Percentiles rank a stretch among this genome's conserved stretches.
These are phyloP conservation scores for Mycena haematopus DNA, from an alignment of 768 basidiomycete species.

Conservation along the genomic window DNA sequence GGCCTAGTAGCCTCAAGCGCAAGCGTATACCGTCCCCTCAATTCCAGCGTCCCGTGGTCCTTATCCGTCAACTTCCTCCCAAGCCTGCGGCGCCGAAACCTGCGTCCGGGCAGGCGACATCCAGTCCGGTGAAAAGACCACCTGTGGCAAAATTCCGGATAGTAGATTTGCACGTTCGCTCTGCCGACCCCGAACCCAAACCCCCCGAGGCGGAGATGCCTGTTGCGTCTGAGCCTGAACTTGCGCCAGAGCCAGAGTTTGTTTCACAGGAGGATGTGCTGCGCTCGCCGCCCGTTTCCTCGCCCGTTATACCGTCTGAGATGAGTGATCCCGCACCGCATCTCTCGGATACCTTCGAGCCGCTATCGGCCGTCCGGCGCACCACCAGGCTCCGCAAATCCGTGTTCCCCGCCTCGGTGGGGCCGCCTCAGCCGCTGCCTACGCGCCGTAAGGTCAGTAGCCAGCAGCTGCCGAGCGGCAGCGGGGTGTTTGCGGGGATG, in stretches of 20 bases:
- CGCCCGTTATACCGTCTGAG: conserved; percentile 4
- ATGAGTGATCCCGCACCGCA: conserved; percentile 10
- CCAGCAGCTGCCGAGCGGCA: conserved; percentile 41
- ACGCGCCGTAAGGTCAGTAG: conserved; percentile 53
- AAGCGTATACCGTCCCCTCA: conserved; percentile 42
- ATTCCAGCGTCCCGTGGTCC: conserved; percentile 22
- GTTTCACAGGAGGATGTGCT: conserved; percentile 2
- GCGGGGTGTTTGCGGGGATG: conserved; percentile 66
- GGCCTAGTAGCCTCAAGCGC: conserved; percentile 43
- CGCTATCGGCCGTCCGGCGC: conserved; percentile 43
- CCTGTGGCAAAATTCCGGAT: conserved; percentile 25
- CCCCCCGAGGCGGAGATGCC: background rate
- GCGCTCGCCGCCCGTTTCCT: conserved; percentile 7
- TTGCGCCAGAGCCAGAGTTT: background rate
- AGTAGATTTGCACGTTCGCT: conserved; percentile 27
- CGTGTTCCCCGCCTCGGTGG: conserved; percentile 21
- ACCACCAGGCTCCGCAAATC: conserved; percentile 58
- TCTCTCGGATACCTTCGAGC: conserved; percentile 3
- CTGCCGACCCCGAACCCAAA: conserved; percentile 3
- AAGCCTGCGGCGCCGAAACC: conserved; percentile 22
- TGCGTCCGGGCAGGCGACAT: background rate
- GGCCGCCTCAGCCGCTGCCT: conserved; percentile 34
- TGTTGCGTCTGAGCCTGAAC: background rate
- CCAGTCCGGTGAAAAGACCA: conserved; percentile 21
- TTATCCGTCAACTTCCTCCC: conserved; percentile 23